Percentiles rank a stretch among this genome's conserved stretches.
Conservation (phyloP, 371 early-diverging fungal species). For the Apophysomyces sp. region DNA sequence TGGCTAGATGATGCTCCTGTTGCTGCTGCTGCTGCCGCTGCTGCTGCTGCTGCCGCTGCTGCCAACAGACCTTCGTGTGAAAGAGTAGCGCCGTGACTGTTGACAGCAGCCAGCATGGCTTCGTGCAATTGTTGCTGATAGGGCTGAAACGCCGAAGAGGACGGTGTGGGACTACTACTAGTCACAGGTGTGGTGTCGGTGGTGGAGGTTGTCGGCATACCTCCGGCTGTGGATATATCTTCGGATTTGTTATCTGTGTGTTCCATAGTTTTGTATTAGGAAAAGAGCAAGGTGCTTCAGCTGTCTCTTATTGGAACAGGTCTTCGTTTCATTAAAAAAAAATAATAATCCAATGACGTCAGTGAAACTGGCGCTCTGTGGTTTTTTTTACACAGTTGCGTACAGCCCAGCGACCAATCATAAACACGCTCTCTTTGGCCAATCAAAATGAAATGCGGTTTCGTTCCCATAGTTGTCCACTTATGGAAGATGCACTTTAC, state of each 20-base stretch:
- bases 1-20: slow-evolving; percentile 2
- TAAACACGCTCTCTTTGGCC: no score
- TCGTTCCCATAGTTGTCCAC: no score
- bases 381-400: background rate
- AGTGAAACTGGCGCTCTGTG: background rate
- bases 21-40: slow-evolving; percentile 10
- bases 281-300: background rate
- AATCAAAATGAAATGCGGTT: no score
- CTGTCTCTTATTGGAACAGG: background rate
- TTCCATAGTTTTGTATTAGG: background rate
- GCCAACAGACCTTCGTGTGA: slow-evolving; percentile 15
- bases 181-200: slow-evolving; percentile 17
- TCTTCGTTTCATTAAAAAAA: background rate
- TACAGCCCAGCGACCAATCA: background rate
- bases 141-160: slow-evolving; percentile 27
- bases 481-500: no score
- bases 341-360: slow-evolving; percentile 1
- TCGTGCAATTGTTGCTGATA: slow-evolving; percentile 34
- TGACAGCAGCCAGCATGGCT: slow-evolving; percentile 38
- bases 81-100: slow-evolving; percentile 19
- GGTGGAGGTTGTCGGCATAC: background rate
- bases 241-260: background rate
- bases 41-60: slow-evolving; percentile 24
- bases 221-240: background rate
- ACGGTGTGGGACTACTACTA: slow-evolving; percentile 21